phyloP scores from a whole-genome alignment of 768 basidiomycete genomes.

The Pleurotus platypus region DNA sequence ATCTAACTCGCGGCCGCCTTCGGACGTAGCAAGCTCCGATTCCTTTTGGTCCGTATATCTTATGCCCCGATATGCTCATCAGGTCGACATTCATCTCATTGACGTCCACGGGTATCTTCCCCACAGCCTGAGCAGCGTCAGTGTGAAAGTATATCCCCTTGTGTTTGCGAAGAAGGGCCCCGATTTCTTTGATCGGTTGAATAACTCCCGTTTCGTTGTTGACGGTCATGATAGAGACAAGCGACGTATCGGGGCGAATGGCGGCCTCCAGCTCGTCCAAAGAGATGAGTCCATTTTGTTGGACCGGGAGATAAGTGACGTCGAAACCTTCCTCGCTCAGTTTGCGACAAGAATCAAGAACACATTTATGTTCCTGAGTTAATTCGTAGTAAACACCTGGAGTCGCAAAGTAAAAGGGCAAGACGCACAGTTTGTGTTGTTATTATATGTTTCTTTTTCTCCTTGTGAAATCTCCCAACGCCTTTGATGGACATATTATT shows the following conservation, averaged over 20 bases:
- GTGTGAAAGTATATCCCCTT: conserved; percentile 94
- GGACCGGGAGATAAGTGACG: conserved; percentile 94
- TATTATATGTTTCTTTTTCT: conserved; percentile 90
- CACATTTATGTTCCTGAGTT: conserved; percentile 96
- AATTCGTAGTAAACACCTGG: background rate
- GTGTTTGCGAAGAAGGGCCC: conserved; percentile 78
- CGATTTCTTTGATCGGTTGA: conserved; percentile 95
- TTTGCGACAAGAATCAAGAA: conserved; percentile 95
- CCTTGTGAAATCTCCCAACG: conserved; percentile 91
- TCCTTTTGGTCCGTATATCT: conserved; percentile 97
- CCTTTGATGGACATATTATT: conserved; percentile 99
- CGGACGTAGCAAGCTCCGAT: conserved; percentile 93
- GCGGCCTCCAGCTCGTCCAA: conserved; percentile 79
- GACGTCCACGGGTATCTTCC: conserved; percentile 89
- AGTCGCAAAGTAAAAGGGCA: background rate
- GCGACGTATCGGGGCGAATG: conserved; percentile 87
- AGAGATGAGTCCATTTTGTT: conserved; percentile 77
- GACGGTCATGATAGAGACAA: conserved; percentile 98
- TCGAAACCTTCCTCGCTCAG: conserved; percentile 97
- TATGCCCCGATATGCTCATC: conserved; percentile 96
- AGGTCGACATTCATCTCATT: conserved; percentile 95
- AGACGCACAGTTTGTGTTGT: conserved; percentile 85
- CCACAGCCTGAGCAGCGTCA: conserved; percentile 93
- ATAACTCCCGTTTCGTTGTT: conserved; percentile 99
- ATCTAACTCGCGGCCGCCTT: conserved; percentile 83